Evolutionary conservation across 768 basidiomycete genomes (phyloP).

Genomic region (Russula griseocarnosa): DNA sequence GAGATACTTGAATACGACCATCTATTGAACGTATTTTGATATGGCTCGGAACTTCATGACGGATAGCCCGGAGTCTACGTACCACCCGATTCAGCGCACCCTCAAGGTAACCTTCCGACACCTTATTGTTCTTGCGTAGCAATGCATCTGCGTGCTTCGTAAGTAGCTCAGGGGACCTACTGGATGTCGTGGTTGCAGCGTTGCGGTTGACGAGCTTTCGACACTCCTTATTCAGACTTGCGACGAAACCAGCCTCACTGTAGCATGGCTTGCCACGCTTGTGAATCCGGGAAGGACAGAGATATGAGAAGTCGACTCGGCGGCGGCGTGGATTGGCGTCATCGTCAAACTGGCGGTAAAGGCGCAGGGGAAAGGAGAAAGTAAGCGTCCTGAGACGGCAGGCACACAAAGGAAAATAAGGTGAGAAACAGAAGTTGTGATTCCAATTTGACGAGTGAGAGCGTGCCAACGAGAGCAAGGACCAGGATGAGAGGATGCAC

Average conservation of each 20-base stretch:
- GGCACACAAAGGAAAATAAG: no score
- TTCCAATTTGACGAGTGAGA: no score
- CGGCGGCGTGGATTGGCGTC: no score
- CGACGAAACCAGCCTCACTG: constrained; percentile 91
- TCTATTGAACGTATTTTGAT: constrained; percentile 46
- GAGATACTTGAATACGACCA: constrained; percentile 96
- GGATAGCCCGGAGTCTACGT: constrained; percentile 33
- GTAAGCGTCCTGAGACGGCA: no score
- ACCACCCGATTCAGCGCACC: constrained; percentile 87
- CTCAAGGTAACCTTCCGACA: constrained; percentile 87
- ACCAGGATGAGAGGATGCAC: no score
- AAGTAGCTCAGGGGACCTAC: constrained; percentile 87
- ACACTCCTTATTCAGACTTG: constrained; percentile 91
- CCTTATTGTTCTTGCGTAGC: constrained; percentile 91
- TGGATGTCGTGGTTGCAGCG: constrained; percentile 74
- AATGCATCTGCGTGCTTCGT: constrained; percentile 90
- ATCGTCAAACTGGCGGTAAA: no score
- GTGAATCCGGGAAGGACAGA: no score
- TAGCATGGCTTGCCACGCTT: no score
- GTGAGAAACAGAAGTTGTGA: no score
- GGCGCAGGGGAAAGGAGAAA: no score
- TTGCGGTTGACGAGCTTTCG: constrained; percentile 94
- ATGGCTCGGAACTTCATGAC: not conserved
- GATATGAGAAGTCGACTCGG: no score
- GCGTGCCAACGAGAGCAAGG: no score